Percentiles rank a stretch among this genome's conserved stretches.
Evolutionary conservation across 495 filamentous ascomycete genomes (phyloP).

Genomic region (Elaphomyces granulatus): DNA sequence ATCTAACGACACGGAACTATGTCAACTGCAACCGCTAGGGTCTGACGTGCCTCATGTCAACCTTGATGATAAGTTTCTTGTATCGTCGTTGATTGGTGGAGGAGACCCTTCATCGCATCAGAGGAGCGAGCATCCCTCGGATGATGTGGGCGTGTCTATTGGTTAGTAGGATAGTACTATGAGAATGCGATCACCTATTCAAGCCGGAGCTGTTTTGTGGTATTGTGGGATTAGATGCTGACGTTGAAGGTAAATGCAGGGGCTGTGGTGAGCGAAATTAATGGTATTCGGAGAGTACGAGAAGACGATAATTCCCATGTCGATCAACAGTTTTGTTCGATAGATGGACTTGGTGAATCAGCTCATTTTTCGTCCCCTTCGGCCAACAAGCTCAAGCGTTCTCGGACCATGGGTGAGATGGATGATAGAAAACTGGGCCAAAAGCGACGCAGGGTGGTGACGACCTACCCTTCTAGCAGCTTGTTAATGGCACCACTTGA

Average conservation of each 20-base stretch:
- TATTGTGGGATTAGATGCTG: no score
- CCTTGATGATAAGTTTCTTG: conserved; percentile 29
- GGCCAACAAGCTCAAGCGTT: not conserved
- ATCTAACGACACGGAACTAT: not conserved
- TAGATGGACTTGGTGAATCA: not conserved
- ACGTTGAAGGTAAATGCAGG: conserved; percentile 13
- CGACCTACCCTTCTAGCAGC: not conserved
- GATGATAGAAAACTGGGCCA: not conserved
- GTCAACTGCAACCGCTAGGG: not conserved
- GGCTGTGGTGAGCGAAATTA: conserved; percentile 28
- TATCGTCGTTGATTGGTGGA: conserved; percentile 19
- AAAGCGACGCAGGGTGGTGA: not conserved
- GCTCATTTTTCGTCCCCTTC: not conserved
- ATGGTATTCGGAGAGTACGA: not conserved
- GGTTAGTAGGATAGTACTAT: conserved; percentile 17
- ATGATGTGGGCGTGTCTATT: conserved; percentile 21
- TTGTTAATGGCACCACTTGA: no score
- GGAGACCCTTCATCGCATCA: conserved; percentile 23
- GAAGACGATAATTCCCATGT: not conserved
- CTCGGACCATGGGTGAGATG: not conserved
- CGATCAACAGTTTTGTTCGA: not conserved
- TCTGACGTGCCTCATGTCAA: conserved; percentile 17
- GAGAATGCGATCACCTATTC: no score
- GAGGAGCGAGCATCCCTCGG: conserved; percentile 22
- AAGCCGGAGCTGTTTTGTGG: no score